phyloP scores from a whole-genome alignment of 2,329 filamentous ascomycete species.

The Cladorrhinum sp. region DNA sequence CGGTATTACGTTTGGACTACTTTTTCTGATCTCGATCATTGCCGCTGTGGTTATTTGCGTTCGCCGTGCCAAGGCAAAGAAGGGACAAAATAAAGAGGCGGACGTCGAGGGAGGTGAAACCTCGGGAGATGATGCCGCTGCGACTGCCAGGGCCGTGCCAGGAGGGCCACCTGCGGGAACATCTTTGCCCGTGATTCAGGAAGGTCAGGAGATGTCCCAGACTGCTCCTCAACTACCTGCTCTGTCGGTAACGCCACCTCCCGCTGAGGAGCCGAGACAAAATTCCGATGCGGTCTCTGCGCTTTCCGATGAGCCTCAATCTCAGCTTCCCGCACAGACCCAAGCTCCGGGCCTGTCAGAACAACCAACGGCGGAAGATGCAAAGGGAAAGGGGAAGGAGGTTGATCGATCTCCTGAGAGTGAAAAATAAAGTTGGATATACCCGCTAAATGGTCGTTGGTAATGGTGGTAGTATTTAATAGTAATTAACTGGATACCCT shows the following conservation, averaged over 20 bases:
- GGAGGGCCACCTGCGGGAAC: not conserved
- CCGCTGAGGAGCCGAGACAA: not conserved
- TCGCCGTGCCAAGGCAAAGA: constrained; percentile 7
- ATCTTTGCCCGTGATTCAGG: constrained; percentile 16
- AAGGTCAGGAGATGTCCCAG: constrained; percentile 3
- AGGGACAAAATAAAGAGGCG: not conserved
- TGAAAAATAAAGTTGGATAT: not conserved
- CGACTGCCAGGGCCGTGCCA: not conserved
- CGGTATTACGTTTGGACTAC: constrained; percentile 19
- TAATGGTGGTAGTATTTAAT: not conserved
- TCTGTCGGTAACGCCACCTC: constrained; percentile 3
- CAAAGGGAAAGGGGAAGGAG: not conserved
- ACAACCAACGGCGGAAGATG: not conserved
- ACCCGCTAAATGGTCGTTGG: not conserved
- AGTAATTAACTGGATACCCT: not conserved
- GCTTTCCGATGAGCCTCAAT: constrained; percentile 7
- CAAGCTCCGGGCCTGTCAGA: not conserved
- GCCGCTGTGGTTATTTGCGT: constrained; percentile 15
- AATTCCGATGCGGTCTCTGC: constrained; percentile 15
- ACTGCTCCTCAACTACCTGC: constrained; percentile 18
- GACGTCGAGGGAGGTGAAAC: constrained; percentile 10
- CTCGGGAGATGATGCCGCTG: not conserved
- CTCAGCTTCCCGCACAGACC: not conserved
- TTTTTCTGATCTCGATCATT: constrained; percentile 11
- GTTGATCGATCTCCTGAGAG: not conserved